phyloP scores from a whole-genome alignment of 495 filamentous ascomycete genomes.

The Xylaria flabelliformis region DNA sequence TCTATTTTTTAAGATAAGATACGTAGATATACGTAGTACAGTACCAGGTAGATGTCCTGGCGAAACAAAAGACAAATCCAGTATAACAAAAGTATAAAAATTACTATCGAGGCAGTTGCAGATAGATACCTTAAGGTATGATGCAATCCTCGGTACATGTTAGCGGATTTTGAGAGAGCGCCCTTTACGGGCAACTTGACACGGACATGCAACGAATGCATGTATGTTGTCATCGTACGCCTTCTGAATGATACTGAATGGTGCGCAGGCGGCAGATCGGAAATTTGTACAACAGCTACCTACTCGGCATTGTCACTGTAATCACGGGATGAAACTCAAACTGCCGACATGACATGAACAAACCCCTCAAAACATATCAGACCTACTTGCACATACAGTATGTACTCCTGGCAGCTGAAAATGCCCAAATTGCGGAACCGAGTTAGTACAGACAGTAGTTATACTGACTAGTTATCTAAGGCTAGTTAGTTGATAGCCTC shows the following conservation, averaged over 20 bases:
- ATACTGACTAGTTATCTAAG: too few relatives aligned
- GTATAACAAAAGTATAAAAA: too few relatives aligned
- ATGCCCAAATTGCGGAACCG: not conserved
- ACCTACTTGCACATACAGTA: not conserved
- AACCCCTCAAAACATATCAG: not conserved
- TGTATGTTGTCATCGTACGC: not conserved
- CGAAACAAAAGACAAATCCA: too few relatives aligned
- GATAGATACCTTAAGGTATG: not conserved
- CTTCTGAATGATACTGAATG: not conserved
- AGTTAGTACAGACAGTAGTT: too few relatives aligned
- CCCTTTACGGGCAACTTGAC: not conserved
- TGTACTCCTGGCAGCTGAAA: not conserved
- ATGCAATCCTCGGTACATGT: not conserved
- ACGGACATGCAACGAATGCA: not conserved
- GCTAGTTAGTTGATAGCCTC: not conserved
- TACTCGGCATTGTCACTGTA: not conserved
- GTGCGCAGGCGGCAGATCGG: not conserved
- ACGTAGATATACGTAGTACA: not conserved
- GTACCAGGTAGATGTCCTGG: not conserved
- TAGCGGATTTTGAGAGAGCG: too few relatives aligned
- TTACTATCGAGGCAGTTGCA: too few relatives aligned
- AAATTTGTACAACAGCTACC: too few relatives aligned
- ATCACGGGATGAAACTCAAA: not conserved
- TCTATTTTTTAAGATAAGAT: too few relatives aligned
- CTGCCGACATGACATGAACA: not conserved